These are phyloP conservation scores for Avicennia marina DNA, from an alignment of 257 asterid species.

Conservation along the genomic window DNA sequence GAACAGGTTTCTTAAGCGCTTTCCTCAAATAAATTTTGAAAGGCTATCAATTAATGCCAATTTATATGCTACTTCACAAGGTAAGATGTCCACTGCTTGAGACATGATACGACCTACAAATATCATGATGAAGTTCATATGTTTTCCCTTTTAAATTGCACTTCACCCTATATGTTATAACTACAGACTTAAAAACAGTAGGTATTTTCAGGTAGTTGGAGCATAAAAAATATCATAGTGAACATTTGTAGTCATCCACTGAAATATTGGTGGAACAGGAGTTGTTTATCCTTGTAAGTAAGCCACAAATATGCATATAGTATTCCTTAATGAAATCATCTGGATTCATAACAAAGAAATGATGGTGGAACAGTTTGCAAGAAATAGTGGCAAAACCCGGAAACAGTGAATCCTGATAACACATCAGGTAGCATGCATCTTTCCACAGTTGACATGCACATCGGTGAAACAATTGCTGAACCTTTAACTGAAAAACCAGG, in stretches of 20 bases:
- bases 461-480: neutral
- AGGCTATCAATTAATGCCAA: neutral
- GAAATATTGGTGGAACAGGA: neutral
- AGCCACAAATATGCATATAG: neutral
- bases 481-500: neutral
- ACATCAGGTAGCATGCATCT: neutral
- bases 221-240: neutral
- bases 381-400: no score
- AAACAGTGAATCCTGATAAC: neutral
- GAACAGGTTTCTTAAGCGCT: neutral
- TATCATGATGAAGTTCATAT: neutral
- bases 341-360: neutral
- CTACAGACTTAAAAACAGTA: neutral
- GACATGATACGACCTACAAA: neutral
- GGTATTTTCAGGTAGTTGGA: neutral
- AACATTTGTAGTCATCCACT: neutral
- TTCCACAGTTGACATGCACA: neutral
- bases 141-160: neutral
- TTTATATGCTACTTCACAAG: neutral
- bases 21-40: neutral
- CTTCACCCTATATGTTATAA: no score
- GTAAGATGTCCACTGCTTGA: neutral
- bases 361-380: neutral
- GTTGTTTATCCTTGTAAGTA: neutral
- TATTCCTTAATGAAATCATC: neutral